phyloP scores from a whole-genome alignment of 2,329 filamentous ascomycete genomes.

The Cucurbitaria berberidis region DNA sequence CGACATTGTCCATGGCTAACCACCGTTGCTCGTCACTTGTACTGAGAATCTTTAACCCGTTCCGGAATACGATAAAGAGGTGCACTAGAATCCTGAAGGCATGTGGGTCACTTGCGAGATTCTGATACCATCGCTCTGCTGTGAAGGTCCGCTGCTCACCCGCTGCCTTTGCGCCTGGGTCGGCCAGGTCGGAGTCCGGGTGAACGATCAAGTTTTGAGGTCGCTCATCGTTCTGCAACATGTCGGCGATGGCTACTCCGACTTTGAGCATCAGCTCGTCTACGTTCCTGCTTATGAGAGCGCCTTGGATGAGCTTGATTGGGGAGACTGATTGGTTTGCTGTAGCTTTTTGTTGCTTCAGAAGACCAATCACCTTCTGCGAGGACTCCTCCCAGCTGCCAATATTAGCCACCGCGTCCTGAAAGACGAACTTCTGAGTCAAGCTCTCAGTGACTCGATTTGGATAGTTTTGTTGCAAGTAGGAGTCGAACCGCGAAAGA shows the following conservation, averaged over 20 bases:
- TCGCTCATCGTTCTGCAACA: constrained; percentile 38
- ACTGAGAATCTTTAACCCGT: constrained; percentile 52
- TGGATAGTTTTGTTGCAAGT: constrained; percentile 62
- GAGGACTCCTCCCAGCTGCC: constrained; percentile 62
- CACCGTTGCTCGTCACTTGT: constrained; percentile 21
- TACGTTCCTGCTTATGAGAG: constrained; percentile 69
- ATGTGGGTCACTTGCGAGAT: constrained; percentile 50
- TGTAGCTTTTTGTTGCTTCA: constrained; percentile 65
- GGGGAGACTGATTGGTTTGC: constrained; percentile 67
- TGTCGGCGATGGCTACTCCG: constrained; percentile 52
- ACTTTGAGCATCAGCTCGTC: constrained; percentile 53
- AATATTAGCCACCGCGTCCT: constrained; percentile 69
- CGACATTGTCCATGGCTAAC: constrained; percentile 70
- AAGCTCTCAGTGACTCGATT: constrained; percentile 60
- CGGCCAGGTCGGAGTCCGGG: constrained; percentile 29
- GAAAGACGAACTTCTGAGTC: constrained; percentile 65
- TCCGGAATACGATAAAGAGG: constrained; percentile 67
- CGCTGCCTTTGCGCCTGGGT: constrained; percentile 25
- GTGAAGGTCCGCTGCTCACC: constrained; percentile 25
- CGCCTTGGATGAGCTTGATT: constrained; percentile 77
- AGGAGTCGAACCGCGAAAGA: constrained; percentile 78
- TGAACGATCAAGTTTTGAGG: constrained; percentile 40
- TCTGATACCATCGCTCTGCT: constrained; percentile 35
- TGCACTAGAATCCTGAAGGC: constrained; percentile 55
- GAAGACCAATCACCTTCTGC: constrained; percentile 61